Evolutionary conservation across 352 stramenopile species (phyloP), one percentile per base, ranked within the genome.

Genomic region (Phytophthora meadii): DNA sequence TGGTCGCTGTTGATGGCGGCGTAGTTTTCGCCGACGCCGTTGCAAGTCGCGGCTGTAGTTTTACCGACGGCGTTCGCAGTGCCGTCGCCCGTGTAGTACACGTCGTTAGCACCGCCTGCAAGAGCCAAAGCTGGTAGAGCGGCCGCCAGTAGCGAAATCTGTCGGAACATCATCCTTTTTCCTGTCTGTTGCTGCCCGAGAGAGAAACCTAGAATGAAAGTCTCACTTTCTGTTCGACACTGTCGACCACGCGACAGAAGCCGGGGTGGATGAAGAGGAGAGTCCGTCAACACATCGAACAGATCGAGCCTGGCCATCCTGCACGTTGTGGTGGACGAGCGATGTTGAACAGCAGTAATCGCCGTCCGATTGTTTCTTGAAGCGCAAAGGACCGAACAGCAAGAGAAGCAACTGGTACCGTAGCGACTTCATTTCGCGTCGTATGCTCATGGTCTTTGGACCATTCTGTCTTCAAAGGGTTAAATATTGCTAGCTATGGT

Each of bases 1-100:
- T 90, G 81, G 2, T 64, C 36, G 14, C 49, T 67, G 54, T 92
- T 92, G 39, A 92, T 54, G 25, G 81, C 80, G 2, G 70, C 81
- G 57, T 90, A 89, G 36, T 82, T 81, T 37, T 68, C 77, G n/a
- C 27, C 77, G 27, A 64, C 55, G 9, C 41, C 37, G 46, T 84
- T 82, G 65, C 80, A 87, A 39, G 81, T 73, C 24, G 61, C 79
- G 0, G 53, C 64, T 4, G 47, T 69, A 12, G 65, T 41, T 42
- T 76, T 45, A 4, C 55, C 73, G 0, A 84, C 48, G n/a, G 53
- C 76, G 52, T 87, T 82, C 22, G 61, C 65, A 10, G 81, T 87
- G 61, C 72, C 77, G 8, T 84, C 69, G 4, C 79, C 81, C 1
- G 48, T 60, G 39, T 72, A 85, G 57, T 81, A 76, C n/a, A 55